Evolutionary conservation across 805 yeast genomes (phyloP).

Genomic region (Wickerhamiella sorbophila): DNA sequence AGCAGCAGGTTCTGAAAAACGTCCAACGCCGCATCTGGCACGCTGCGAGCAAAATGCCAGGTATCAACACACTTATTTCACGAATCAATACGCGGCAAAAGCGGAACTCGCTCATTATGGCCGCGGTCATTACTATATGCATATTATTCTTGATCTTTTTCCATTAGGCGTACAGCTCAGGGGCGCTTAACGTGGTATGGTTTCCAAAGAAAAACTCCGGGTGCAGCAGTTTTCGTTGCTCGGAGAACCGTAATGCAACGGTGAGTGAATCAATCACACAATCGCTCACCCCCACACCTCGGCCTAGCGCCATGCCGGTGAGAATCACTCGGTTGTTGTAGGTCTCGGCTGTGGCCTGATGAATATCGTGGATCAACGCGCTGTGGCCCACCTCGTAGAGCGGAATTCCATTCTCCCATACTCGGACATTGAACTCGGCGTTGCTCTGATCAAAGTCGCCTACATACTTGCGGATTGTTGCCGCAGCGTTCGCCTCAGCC

Average conservation of each 20-base stretch:
- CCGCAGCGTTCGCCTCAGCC: constrained; percentile 24
- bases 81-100: constrained; percentile 80
- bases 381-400: constrained; percentile 63
- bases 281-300: constrained; percentile 83
- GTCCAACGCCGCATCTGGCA: constrained; percentile 51
- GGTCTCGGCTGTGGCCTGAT: constrained; percentile 23
- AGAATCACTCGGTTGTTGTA: constrained; percentile 35
- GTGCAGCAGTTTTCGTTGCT: constrained; percentile 21
- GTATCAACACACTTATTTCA: constrained; percentile 56
- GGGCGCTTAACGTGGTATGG: constrained; percentile 1
- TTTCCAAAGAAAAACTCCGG: constrained; percentile 22
- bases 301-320: constrained; percentile 71
- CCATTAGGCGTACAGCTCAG: constrained; percentile 13
- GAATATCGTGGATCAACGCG: constrained; percentile 28
- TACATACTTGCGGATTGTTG: constrained; percentile 30
- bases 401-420: constrained; percentile 51
- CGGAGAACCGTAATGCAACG: constrained; percentile 33
- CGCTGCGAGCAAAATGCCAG: constrained; percentile 62
- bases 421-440: constrained; percentile 23
- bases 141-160: constrained; percentile 51
- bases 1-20: constrained; percentile 45
- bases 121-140: constrained; percentile 57
- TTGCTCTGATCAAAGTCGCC: constrained; percentile 21
- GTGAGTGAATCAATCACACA: constrained; percentile 52
- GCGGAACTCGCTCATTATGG: constrained; percentile 76